Evolutionary conservation across 2,329 filamentous ascomycete species (phyloP).

Genomic region (Microsporum ferrugineum): DNA sequence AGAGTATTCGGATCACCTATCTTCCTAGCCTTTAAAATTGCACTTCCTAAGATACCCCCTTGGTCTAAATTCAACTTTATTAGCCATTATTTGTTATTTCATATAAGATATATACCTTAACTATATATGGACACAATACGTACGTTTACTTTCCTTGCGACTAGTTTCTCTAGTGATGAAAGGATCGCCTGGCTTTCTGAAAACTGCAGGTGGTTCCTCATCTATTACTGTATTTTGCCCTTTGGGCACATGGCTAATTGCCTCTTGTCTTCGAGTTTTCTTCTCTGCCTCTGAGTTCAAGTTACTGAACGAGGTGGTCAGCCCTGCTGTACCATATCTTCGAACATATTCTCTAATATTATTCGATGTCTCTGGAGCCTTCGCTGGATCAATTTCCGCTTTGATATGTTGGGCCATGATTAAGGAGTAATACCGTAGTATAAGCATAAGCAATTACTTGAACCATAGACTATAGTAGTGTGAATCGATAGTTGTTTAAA

Average conservation of each 20-base stretch:
- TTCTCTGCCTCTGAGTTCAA: background rate
- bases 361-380: background rate
- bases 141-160: background rate
- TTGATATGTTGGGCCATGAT: no score
- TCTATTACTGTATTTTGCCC: background rate
- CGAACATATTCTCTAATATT: background rate
- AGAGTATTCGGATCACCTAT: background rate
- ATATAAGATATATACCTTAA: background rate
- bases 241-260: background rate
- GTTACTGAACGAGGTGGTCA: background rate
- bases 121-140: background rate
- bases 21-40: background rate
- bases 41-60: background rate
- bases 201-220: background rate
- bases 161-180: background rate
- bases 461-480: no score
- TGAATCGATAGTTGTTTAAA: no score
- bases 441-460: no score
- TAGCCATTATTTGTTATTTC: background rate
- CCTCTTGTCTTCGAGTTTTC: background rate
- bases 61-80: background rate
- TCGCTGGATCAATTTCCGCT: background rate
- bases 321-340: background rate
- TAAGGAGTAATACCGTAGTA: no score
- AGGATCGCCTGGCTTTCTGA: background rate